A percentile compares a stretch with the other conserved stretches of the same genome.
phyloP scores from a whole-genome alignment of 2,329 filamentous ascomycete species.

The Dactylellina cionopaga region DNA sequence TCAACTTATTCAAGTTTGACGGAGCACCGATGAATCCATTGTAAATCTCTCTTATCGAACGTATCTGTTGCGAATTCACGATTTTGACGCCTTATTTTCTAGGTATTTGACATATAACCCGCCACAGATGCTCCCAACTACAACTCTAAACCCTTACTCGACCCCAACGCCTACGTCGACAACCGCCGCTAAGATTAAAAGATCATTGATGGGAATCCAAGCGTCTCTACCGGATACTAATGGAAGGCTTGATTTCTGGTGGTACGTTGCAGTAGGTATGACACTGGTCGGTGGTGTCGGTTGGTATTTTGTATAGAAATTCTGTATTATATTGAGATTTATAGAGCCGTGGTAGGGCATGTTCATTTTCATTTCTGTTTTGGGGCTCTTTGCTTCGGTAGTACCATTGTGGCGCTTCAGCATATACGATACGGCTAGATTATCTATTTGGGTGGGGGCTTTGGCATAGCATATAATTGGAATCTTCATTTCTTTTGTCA shows the following conservation, averaged over 20 bases:
- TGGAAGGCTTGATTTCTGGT: constrained; percentile 62
- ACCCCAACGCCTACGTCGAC: constrained; percentile 55
- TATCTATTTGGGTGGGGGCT: too few species aligned
- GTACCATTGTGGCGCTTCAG: background rate
- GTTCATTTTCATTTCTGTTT: background rate
- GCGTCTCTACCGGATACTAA: constrained; percentile 58
- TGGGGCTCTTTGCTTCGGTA: background rate
- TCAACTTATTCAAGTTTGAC: constrained; percentile 73
- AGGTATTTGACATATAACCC: constrained; percentile 68
- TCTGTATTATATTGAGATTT: background rate
- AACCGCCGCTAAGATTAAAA: constrained; percentile 60
- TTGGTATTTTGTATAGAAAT: constrained; percentile 62
- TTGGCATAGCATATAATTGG: too few species aligned
- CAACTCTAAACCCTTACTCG: constrained; percentile 70
- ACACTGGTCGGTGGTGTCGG: constrained; percentile 64
- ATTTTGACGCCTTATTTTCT: background rate
- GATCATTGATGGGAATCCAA: constrained; percentile 58
- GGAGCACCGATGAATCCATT: constrained; percentile 74
- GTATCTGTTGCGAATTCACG: background rate
- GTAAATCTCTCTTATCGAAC: constrained; percentile 61
- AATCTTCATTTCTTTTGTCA: too few species aligned
- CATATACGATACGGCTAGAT: too few species aligned
- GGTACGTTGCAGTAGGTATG: constrained; percentile 65
- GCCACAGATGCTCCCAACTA: constrained; percentile 76
- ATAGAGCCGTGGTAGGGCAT: background rate